Base-by-base conservation (phyloP, 495 filamentous ascomycete genomes). In the Lentithecium fluviatile region DNA sequence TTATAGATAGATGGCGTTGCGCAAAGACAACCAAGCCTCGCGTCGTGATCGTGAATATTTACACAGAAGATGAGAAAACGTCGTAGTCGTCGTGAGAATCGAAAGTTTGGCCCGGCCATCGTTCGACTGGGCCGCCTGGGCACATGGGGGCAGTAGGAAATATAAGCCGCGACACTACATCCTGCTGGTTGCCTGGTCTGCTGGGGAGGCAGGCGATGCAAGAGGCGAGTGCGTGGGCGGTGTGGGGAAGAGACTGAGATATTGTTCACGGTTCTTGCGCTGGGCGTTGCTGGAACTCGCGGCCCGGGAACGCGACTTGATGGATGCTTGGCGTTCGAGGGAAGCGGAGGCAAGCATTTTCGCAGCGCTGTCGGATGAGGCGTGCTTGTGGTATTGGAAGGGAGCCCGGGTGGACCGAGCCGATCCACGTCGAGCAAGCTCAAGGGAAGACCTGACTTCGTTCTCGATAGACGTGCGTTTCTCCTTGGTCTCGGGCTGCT, bases 231-330 rank as follows among this genome's bases (percentile, higher is more conserved):
- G 56, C 24, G 53, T 65, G 3, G 62, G 62, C n/a, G 62, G 62
- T 19, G 40, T 40, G 3, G 62, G 62, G 42, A 65, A 65, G 6
- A 65, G 57, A 32, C 62, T 65, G 25, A 65, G 50, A 54, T 60
- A 57, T 15, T 56, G 23, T 20, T 45, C 37, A 25, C 51, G 51
- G 20, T 45, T 56, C 25, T 17, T 50, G 23, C 62, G 56, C 7
- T 46, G n/a, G 36, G 32, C 46, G 21, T 56, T 60, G 56, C 56
- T 56, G 5, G 58, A 62, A 38, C 52, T 66, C 17, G 45, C 46
- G 8, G 64, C 51, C 34, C 64, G 52, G 17, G 24, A 32, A 38
- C 64, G 58, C 8, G 49, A 43, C 34, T 50, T 46, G n/a, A 25
- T 17, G 17, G 52, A 25, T 19, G 45, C 51, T 34, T 52, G 45